Percentiles rank a stretch among this genome's conserved stretches.
Evolutionary conservation across 2,329 filamentous ascomycete species (phyloP).

Genomic region (Cordyceps farinosa): DNA sequence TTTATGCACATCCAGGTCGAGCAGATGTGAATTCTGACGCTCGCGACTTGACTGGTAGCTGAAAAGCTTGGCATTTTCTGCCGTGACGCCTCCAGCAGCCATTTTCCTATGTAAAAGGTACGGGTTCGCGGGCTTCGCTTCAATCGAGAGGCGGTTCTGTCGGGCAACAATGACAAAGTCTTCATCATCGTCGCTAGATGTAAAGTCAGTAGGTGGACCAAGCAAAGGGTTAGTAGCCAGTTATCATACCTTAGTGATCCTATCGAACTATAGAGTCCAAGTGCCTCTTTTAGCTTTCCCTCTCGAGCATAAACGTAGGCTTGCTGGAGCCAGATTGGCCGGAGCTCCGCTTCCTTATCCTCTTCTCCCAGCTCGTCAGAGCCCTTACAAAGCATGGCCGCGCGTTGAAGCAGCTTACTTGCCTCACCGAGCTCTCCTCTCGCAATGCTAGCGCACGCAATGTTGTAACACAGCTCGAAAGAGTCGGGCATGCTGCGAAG

Average conservation of each 20-base stretch:
- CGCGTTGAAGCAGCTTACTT: constrained; percentile 63
- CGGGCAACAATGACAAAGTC: constrained; percentile 64
- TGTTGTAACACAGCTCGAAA: constrained; percentile 81
- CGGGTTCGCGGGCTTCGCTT: constrained; percentile 53
- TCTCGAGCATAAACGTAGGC: constrained; percentile 66
- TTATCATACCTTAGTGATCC: constrained; percentile 56
- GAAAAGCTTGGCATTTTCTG: constrained; percentile 64
- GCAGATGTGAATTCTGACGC: constrained; percentile 59
- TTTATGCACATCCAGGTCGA: constrained; percentile 66
- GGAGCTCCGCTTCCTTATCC: constrained; percentile 69
- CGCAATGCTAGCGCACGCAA: constrained; percentile 69
- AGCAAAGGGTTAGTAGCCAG: neutral
- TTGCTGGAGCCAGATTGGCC: constrained; percentile 74
- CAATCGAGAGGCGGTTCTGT: constrained; percentile 55
- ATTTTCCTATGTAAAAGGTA: constrained; percentile 63
- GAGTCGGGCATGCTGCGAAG: constrained; percentile 63
- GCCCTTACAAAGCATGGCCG: constrained; percentile 67
- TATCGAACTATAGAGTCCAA: constrained; percentile 58
- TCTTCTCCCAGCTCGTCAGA: constrained; percentile 70
- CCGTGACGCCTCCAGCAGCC: constrained; percentile 48
- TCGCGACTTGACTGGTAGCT: constrained; percentile 59
- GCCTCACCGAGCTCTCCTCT: constrained; percentile 63
- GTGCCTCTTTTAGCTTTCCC: constrained; percentile 64
- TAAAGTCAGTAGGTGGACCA: constrained; percentile 27
- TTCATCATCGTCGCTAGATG: constrained; percentile 58